Evolutionary conservation across 805 yeast species (phyloP).

Genomic region (Ascoidea asiatica): DNA sequence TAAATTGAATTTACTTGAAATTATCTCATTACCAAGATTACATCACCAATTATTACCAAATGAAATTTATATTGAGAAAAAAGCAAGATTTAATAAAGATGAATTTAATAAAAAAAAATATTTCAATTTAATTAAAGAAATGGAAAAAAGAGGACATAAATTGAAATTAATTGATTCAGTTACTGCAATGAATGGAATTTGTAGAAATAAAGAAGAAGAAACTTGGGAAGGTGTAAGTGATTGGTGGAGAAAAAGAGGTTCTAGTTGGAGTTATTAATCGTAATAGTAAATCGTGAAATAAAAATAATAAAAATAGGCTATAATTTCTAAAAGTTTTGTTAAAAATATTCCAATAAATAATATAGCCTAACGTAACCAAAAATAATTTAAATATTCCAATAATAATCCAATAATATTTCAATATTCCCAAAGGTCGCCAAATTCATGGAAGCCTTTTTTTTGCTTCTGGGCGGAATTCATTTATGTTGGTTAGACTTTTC

Average conservation of each 20-base stretch:
- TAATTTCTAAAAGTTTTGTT: background rate
- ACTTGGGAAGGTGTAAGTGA: slow-evolving; percentile 70
- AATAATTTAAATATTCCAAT: background rate
- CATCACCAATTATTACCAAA: slow-evolving; percentile 89
- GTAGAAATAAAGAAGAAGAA: slow-evolving; percentile 21
- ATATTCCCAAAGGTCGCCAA: no score
- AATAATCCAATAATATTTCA: background rate
- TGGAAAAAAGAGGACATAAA: slow-evolving; percentile 35
- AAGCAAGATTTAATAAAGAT: slow-evolving; percentile 15
- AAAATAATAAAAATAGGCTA: background rate
- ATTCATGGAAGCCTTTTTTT: no score
- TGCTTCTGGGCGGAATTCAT: no score
- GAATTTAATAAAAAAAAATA: slow-evolving; percentile 13
- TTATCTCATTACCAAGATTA: slow-evolving; percentile 66
- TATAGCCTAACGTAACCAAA: background rate
- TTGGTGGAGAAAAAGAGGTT: slow-evolving; percentile 79
- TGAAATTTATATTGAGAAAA: slow-evolving; percentile 42
- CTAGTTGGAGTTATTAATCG: slow-evolving; percentile 46
- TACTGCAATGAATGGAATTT: slow-evolving; percentile 47
- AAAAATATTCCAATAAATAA: background rate
- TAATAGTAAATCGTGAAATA: background rate
- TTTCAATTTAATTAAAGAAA: slow-evolving; percentile 21
- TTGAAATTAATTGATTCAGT: slow-evolving; percentile 28
- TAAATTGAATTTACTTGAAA: slow-evolving; percentile 43
- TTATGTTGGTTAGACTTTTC: no score